Percentiles rank a stretch among this genome's conserved stretches.
Evolutionary conservation across 331 rosid species (phyloP).

Genomic region (Prunus yedoensis): DNA sequence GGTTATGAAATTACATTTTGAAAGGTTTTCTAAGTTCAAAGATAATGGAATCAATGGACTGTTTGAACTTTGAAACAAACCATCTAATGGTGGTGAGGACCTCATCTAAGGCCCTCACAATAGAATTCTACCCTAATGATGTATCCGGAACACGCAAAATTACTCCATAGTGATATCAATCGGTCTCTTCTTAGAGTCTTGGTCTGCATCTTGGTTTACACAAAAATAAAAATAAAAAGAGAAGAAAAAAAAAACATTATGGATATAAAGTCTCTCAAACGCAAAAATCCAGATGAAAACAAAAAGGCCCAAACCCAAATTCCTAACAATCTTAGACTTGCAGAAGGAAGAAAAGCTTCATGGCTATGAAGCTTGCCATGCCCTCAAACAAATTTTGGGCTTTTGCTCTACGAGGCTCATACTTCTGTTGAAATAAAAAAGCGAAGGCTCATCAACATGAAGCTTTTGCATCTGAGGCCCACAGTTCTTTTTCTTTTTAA

Average conservation of each 20-base stretch:
- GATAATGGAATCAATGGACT: not conserved
- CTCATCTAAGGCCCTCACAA: too few species aligned
- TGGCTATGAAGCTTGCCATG: not conserved
- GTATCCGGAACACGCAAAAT: too few species aligned
- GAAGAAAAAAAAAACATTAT: not conserved
- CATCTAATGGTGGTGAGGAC: too few species aligned
- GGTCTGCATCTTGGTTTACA: not conserved
- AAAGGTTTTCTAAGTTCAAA: not conserved
- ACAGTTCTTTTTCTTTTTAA: not conserved
- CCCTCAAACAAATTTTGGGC: not conserved
- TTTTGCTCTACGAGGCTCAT: not conserved
- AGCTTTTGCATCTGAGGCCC: not conserved
- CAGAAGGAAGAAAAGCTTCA: not conserved
- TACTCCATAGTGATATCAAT: too few species aligned
- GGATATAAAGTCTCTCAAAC: not conserved
- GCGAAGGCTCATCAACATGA: not conserved
- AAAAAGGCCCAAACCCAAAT: conserved; percentile 1
- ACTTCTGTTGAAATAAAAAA: too few species aligned
- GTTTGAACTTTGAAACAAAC: not conserved
- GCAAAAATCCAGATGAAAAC: not conserved
- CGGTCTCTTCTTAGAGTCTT: too few species aligned
- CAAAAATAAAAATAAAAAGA: too few species aligned
- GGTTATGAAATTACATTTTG: not conserved
- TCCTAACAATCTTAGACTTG: not conserved
- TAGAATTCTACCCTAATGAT: too few species aligned